phyloP scores from a whole-genome alignment of 306 rosid genomes.

The Astragalus glycyphyllos region DNA sequence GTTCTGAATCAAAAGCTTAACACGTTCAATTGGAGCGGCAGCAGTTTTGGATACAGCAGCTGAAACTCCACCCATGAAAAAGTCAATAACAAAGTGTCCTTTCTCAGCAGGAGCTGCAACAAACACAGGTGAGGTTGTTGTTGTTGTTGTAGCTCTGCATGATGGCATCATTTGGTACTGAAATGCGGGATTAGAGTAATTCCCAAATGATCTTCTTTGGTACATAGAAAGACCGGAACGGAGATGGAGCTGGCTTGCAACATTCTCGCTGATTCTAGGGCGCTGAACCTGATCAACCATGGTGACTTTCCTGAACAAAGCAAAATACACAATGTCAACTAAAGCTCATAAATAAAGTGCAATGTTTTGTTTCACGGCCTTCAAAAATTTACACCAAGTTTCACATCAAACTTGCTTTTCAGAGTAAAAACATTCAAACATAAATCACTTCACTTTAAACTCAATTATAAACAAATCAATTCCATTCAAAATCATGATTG shows the following conservation, averaged over 20 bases:
- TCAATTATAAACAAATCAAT: not conserved
- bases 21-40: constrained; percentile 88
- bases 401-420: not conserved
- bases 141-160: constrained; percentile 53
- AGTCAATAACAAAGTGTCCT: constrained; percentile 65
- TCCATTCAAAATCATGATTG: not conserved
- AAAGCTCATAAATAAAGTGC: constrained; percentile 7
- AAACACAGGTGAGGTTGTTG: constrained; percentile 64
- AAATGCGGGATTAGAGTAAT: constrained; percentile 67
- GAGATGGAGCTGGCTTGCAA: constrained; percentile 41
- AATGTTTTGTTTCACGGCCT: not conserved
- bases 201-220: constrained; percentile 45
- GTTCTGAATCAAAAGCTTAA: constrained; percentile 85
- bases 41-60: constrained; percentile 93
- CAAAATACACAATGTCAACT: constrained; percentile 13
- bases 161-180: constrained; percentile 58
- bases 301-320: constrained; percentile 40
- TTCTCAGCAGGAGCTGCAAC: constrained; percentile 81
- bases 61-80: constrained; percentile 90
- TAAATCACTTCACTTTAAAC: not conserved
- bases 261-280: constrained; percentile 41
- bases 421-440: not conserved
- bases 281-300: constrained; percentile 53
- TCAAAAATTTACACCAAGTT: not conserved
- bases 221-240: constrained; percentile 26